Evolutionary conservation across 2,329 filamentous ascomycete species (phyloP), one percentile per base, ranked within the genome.

Genomic region (Thermomyces lanuginosus): DNA sequence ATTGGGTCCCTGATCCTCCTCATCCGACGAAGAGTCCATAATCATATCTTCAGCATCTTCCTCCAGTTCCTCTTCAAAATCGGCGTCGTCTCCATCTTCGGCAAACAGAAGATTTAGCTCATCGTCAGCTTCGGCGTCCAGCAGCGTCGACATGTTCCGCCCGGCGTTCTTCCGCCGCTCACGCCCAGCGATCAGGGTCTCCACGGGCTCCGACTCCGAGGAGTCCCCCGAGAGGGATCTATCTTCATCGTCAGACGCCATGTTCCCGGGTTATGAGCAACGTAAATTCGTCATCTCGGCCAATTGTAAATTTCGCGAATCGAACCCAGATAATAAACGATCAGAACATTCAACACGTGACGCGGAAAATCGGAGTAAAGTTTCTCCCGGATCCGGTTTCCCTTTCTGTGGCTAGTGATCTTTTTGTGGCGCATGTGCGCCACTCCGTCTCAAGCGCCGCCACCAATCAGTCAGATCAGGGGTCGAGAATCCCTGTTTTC

Each of bases 1-100:
- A 32, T 50, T 51, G 2, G 76, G 63, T 27, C 72, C 61, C 51
- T 69, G 72, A 31, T 82, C 76, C 33, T 91, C 81, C 25, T 89
- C 81, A 24, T 83, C 77, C 36, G 81, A 78, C 0, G 73, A 80
- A 0, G 81, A 91, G 43, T 91, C 82, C 60, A 93, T 76, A 24
- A 80, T 74, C 39, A 80, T 73, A 46, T 93, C 86, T 2, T 76
- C 80, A 2, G 60, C 69, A 28, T 68, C 67, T 7, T 8, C 40
- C 54, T 27, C 41, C 50, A 23, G 6, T 10, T 41, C 45, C 5
- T 38, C 35, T 8, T 49, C 48, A 19, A 56, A 59, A 18, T 56
- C 56, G 14, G 51, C 51, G 23, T 70, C 60, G 31, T 65, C 63
- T 16, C 65, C 74, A 5, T 64, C 69, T 42, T 83, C 76, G 28